Conservation (phyloP, 2,329 filamentous ascomycete genomes). For the Golovinomyces cichoracearum region DNA sequence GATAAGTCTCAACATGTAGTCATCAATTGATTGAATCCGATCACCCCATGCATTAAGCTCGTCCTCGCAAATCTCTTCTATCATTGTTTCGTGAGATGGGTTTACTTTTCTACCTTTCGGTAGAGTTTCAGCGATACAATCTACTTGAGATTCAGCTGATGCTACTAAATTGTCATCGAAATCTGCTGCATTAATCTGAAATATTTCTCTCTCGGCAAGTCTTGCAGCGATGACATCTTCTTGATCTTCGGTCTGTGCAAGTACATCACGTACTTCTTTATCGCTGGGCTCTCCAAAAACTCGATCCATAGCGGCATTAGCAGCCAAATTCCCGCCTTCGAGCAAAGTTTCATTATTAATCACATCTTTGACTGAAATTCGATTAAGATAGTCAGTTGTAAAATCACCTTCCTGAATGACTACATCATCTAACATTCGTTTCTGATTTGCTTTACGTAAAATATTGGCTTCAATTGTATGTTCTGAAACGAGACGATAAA, state of each 20-base stretch:
- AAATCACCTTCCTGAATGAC: conserved; percentile 97
- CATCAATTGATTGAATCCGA: conserved; percentile 37
- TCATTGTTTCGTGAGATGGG: not conserved
- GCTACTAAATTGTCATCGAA: conserved; percentile 39
- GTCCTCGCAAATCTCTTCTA: conserved; percentile 15
- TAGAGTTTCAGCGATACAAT: conserved; percentile 3
- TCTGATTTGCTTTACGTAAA: conserved; percentile 83
- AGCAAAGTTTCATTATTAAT: conserved; percentile 27
- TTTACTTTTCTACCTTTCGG: not conserved
- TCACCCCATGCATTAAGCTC: conserved; percentile 35
- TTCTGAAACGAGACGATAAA: conserved; percentile 79
- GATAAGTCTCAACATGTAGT: conserved; percentile 50
- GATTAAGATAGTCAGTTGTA: conserved; percentile 87
- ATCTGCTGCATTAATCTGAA: conserved; percentile 59
- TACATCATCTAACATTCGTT: conserved; percentile 90
- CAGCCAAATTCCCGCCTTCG: conserved; percentile 40
- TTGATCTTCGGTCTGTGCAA: conserved; percentile 74
- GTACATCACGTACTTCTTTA: conserved; percentile 41
- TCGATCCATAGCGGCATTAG: conserved; percentile 61
- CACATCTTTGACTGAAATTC: conserved; percentile 41
- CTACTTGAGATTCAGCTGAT: conserved; percentile 10
- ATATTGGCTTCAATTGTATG: conserved; percentile 97
- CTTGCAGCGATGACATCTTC: conserved; percentile 79
- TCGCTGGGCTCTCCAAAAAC: conserved; percentile 38
- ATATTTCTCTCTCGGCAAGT: conserved; percentile 65